phyloP scores from a whole-genome alignment of 202 grass and related monocot genomes.

The Zizania palustris region DNA sequence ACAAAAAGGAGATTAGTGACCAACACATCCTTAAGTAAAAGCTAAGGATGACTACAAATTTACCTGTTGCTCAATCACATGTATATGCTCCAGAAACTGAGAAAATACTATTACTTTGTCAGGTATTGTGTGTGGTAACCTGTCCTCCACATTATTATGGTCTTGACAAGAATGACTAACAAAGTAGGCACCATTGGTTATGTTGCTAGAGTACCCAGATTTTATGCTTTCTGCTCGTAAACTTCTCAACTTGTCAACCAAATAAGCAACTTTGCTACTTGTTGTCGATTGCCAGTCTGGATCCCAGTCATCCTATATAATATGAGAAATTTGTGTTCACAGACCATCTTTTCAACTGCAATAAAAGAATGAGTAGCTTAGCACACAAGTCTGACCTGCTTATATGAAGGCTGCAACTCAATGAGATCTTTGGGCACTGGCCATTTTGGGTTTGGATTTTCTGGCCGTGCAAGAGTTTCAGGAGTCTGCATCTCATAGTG shows the following conservation, averaged over 20 bases:
- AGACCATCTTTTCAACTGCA: slow-evolving; percentile 12
- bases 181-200: slow-evolving; percentile 38
- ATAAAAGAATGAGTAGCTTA: slow-evolving; percentile 13
- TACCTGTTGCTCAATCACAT: slow-evolving; percentile 96
- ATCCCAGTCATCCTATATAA: slow-evolving; percentile 88
- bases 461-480: slow-evolving; percentile 65
- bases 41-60: slow-evolving; percentile 12
- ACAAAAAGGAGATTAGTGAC: slow-evolving; percentile 44
- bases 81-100: slow-evolving; percentile 97
- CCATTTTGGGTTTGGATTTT: slow-evolving; percentile 99
- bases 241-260: slow-evolving; percentile 72
- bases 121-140: slow-evolving; percentile 35
- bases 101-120: slow-evolving; percentile 99
- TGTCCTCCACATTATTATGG: slow-evolving; percentile 30
- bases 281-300: slow-evolving; percentile 96
- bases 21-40: slow-evolving; percentile 31
- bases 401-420: slow-evolving; percentile 97
- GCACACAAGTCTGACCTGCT: slow-evolving; percentile 60
- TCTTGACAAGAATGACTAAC: slow-evolving; percentile 43
- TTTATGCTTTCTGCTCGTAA: slow-evolving; percentile 60
- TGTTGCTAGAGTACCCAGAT: slow-evolving; percentile 45
- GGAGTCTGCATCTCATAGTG: slow-evolving; percentile 97
- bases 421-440: slow-evolving; percentile 99
- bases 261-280: slow-evolving; percentile 95
- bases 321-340: slow-evolving; percentile 16